Conservation (phyloP, 148 eudicot species). For the Rhododendron ferrugineum region DNA sequence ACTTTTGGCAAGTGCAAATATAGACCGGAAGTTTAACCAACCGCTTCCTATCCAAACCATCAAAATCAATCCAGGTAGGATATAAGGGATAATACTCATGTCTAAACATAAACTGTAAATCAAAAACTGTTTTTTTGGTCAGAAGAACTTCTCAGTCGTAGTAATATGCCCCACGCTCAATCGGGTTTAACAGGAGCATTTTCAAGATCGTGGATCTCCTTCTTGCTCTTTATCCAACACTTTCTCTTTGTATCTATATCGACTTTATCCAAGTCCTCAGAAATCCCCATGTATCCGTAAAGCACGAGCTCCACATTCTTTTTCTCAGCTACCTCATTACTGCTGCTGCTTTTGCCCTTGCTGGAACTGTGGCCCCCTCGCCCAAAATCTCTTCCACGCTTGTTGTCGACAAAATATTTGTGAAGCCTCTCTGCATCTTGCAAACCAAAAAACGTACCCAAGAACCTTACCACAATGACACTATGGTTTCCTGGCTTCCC, state of each 20-base stretch:
- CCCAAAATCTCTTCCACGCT: slow-evolving; percentile 40
- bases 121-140: background rate
- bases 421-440: slow-evolving; percentile 53
- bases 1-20: background rate
- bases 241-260: slow-evolving; percentile 39
- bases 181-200: slow-evolving; percentile 45
- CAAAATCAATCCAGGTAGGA: background rate
- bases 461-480: slow-evolving; percentile 40
- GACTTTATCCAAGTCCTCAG: slow-evolving; percentile 46
- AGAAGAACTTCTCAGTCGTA: background rate
- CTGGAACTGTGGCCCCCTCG: slow-evolving; percentile 12
- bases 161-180: background rate
- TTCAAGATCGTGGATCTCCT: slow-evolving; percentile 48
- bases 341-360: slow-evolving; percentile 23
- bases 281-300: slow-evolving; percentile 49
- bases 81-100: background rate
- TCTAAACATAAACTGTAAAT: background rate
- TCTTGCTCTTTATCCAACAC: slow-evolving; percentile 46
- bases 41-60: background rate
- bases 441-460: slow-evolving; percentile 47
- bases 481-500: slow-evolving; percentile 42
- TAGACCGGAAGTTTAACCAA: background rate
- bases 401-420: slow-evolving; percentile 29
- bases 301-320: slow-evolving; percentile 27
- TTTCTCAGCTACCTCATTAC: slow-evolving; percentile 6